Percentiles rank a stretch among this genome's conserved stretches.
Evolutionary conservation across 176 grass and related monocot genomes (phyloP).

Genomic region (Aechmea fasciata): DNA sequence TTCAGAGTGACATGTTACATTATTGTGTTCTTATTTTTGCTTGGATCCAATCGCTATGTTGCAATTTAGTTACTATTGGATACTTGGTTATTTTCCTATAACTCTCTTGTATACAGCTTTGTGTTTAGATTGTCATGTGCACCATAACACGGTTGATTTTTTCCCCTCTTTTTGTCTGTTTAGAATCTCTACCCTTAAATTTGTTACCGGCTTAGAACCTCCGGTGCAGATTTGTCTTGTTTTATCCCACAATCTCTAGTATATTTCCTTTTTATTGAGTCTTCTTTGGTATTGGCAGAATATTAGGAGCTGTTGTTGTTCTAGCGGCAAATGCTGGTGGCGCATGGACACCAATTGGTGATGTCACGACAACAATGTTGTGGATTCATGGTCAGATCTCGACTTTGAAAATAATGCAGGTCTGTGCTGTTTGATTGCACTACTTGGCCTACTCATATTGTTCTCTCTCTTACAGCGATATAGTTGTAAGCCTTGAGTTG

Average conservation of each 20-base stretch:
- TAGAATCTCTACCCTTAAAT: neutral
- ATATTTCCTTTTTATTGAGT: conserved; percentile 10
- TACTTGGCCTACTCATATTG: neutral
- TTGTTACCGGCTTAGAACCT: neutral
- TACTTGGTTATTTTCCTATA: no score
- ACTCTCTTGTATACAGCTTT: no score
- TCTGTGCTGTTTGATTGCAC: conserved; percentile 15
- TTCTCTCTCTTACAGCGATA: neutral
- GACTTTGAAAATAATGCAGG: conserved; percentile 73
- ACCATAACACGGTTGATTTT: no score
- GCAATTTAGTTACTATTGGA: no score
- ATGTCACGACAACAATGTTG: conserved; percentile 97
- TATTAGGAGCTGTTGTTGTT: conserved; percentile 88
- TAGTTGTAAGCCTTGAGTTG: no score
- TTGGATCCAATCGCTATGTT: no score
- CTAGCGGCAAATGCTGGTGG: conserved; percentile 95
- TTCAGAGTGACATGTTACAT: no score
- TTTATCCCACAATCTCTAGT: neutral
- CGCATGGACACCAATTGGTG: conserved; percentile 98
- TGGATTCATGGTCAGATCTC: conserved; percentile 96
- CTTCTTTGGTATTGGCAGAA: conserved; percentile 44
- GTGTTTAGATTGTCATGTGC: no score
- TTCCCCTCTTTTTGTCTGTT: no score
- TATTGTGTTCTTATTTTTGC: no score
- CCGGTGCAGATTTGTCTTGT: neutral